A percentile compares a stretch with the other conserved stretches of the same genome.
Conservation (phyloP, 805 yeast species). For the Ogataea henricii region DNA sequence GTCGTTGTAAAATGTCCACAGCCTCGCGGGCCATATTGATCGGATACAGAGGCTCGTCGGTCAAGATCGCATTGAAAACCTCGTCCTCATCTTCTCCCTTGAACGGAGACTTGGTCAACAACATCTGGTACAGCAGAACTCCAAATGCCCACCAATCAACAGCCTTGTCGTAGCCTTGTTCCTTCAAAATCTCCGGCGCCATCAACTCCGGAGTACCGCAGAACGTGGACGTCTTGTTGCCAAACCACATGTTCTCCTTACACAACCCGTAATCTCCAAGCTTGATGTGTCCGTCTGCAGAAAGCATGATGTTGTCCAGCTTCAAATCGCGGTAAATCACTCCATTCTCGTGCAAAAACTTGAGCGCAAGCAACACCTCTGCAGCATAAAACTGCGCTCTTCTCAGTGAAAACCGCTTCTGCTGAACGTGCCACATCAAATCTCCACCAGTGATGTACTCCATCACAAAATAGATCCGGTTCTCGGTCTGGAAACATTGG, state of each 20-base stretch:
- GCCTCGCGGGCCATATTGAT: constrained; percentile 97
- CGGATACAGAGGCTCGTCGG: constrained; percentile 96
- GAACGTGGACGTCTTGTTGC: constrained; percentile 86
- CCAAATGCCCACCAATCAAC: constrained; percentile 99
- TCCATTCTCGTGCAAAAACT: constrained; percentile 93
- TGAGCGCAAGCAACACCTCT: constrained; percentile 87
- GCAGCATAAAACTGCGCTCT: constrained; percentile 98
- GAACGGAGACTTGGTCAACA: constrained; percentile 94
- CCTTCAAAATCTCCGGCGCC: constrained; percentile 97
- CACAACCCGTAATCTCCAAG: constrained; percentile 97
- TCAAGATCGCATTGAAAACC: constrained; percentile 91
- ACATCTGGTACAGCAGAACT: constrained; percentile 92
- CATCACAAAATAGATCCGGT: constrained; percentile 97
- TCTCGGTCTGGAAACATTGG: constrained; percentile 97
- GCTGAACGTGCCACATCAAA: constrained; percentile 98
- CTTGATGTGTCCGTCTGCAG: constrained; percentile 91
- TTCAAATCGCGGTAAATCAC: constrained; percentile 96
- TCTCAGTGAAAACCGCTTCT: constrained; percentile 80
- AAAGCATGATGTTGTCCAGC: constrained; percentile 87
- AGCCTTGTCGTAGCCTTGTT: constrained; percentile 87
- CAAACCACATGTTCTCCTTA: constrained; percentile 70
- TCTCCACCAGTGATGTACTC: constrained; percentile 98
- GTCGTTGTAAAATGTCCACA: constrained; percentile 87
- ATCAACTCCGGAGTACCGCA: constrained; percentile 99
- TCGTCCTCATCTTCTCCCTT: constrained; percentile 89